phyloP scores from a whole-genome alignment of 495 filamentous ascomycete genomes.

The Neurospora sp. region DNA sequence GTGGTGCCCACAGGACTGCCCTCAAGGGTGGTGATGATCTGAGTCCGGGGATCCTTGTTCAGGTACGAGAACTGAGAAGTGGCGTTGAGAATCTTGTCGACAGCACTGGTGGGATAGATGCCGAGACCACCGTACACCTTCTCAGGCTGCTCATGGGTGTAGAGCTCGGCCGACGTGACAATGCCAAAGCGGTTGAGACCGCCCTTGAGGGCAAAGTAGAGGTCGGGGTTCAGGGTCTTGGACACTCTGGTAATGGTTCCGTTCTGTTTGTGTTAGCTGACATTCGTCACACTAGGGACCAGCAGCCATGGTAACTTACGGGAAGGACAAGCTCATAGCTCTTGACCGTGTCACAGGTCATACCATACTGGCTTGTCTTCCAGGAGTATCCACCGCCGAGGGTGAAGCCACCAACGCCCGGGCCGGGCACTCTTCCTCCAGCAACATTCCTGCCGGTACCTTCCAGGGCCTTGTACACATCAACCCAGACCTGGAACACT shows the following conservation, averaged over 20 bases:
- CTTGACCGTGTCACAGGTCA: slow-evolving; percentile 17
- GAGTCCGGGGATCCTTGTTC: slow-evolving; percentile 28
- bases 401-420: slow-evolving; percentile 19
- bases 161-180: slow-evolving; percentile 40
- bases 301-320: slow-evolving; percentile 2
- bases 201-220: slow-evolving; percentile 50
- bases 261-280: slow-evolving; percentile 6
- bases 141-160: slow-evolving; percentile 29
- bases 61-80: slow-evolving; percentile 40
- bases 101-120: slow-evolving; percentile 19
- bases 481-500: slow-evolving; percentile 8
- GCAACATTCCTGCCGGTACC: slow-evolving; percentile 13
- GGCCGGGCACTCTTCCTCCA: slow-evolving; percentile 15
- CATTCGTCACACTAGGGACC: background rate
- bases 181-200: slow-evolving; percentile 41
- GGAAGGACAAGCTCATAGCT: slow-evolving; percentile 15
- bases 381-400: slow-evolving; percentile 22
- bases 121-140: slow-evolving; percentile 33
- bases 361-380: slow-evolving; percentile 21
- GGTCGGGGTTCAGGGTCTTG: slow-evolving; percentile 29
- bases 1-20: slow-evolving; percentile 34
- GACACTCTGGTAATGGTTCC: slow-evolving; percentile 15
- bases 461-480: slow-evolving; percentile 12
- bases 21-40: slow-evolving; percentile 44
- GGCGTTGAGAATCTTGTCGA: slow-evolving; percentile 39